These are phyloP conservation scores for Moricandia moricandioides DNA, from an alignment of 345 rosid species.

Conservation along the genomic window DNA sequence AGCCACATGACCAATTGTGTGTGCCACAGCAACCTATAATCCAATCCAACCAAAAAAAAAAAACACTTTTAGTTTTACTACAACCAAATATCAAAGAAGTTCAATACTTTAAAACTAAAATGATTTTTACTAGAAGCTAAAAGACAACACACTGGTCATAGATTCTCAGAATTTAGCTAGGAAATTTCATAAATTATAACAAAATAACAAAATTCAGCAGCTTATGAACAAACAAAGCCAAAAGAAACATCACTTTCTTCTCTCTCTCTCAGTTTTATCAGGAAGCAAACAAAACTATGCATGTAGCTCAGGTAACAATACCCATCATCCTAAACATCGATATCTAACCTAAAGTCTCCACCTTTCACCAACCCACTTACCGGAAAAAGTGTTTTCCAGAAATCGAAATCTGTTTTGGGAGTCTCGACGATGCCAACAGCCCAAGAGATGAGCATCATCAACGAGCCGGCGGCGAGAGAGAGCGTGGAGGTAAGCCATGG, in stretches of 20 bases:
- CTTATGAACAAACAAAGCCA: conserved; percentile 18
- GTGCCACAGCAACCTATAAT: conserved; percentile 91
- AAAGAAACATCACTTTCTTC: conserved; percentile 32
- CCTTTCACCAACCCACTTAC: conserved; percentile 54
- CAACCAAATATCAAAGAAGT: background rate
- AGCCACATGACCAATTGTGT: conserved; percentile 98
- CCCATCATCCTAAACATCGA: conserved; percentile 30
- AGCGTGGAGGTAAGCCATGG: conserved; percentile 98
- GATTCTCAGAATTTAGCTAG: background rate
- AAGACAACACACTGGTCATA: background rate
- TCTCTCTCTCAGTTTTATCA: conserved; percentile 19
- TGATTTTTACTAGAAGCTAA: background rate
- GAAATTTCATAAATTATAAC: background rate
- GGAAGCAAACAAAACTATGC: conserved; percentile 53
- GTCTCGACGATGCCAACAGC: conserved; percentile 75
- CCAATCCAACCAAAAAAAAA: conserved; percentile 9
- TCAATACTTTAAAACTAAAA: background rate
- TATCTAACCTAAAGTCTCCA: conserved; percentile 15
- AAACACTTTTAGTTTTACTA: conserved; percentile 17
- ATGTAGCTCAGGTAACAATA: conserved; percentile 27
- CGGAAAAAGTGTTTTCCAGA: conserved; percentile 93
- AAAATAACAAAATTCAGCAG: conserved; percentile 1
- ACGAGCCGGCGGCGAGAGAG: conserved; percentile 91
- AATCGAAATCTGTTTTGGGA: conserved; percentile 87
- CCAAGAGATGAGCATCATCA: conserved; percentile 98